Evolutionary conservation across 75 land plant species (phyloP).

Genomic region (Sequoia sempervirens): DNA sequence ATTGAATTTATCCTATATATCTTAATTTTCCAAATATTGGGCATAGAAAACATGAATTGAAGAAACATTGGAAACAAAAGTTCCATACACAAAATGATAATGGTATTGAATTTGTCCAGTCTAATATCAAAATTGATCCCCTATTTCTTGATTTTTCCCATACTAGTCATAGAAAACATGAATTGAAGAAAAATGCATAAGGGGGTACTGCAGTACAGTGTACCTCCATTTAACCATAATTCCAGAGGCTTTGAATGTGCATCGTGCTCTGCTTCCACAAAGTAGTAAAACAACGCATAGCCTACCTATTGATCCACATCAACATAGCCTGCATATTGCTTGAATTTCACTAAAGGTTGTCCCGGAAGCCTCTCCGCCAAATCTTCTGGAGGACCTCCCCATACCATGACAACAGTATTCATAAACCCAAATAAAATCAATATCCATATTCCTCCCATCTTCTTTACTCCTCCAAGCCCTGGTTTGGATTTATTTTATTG

Average conservation of each 20-base stretch:
- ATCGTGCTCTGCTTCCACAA: constrained; percentile 71
- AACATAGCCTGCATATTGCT: constrained; percentile 87
- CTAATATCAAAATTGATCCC: background rate
- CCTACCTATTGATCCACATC: constrained; percentile 74
- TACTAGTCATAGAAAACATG: too few relatives aligned
- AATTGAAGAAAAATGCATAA: background rate
- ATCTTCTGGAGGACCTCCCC: constrained; percentile 24
- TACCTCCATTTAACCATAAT: constrained; percentile 96
- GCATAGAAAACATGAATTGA: background rate
- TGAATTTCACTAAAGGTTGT: constrained; percentile 66
- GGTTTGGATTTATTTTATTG: background rate
- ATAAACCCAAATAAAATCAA: background rate
- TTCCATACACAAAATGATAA: background rate
- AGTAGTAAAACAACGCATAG: constrained; percentile 83
- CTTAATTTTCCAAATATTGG: too few relatives aligned
- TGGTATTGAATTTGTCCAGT: background rate
- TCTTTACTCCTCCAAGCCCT: background rate
- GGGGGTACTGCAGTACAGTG: background rate
- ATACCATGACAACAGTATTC: background rate
- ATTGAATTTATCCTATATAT: background rate
- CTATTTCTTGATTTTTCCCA: background rate
- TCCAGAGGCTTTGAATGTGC: constrained; percentile 61
- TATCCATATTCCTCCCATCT: background rate
- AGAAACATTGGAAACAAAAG: background rate
- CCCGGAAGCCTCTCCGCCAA: constrained; percentile 70